Conservation (phyloP, 352 stramenopile species). For the Pythium guiyangense region DNA sequence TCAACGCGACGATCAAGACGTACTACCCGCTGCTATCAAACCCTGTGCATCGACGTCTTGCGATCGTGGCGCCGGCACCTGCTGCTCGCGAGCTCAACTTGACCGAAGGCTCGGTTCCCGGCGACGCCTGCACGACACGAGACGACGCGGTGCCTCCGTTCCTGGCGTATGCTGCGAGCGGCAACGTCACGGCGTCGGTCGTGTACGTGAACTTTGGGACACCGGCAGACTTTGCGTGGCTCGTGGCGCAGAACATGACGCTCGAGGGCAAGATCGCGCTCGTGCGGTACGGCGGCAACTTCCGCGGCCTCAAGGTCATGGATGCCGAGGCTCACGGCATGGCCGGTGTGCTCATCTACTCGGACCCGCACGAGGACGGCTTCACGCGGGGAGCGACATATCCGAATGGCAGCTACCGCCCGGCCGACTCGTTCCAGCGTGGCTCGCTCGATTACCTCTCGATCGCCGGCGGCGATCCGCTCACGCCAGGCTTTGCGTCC, state of each 20-base stretch:
- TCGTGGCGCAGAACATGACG: conserved; percentile 57
- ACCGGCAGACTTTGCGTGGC: too few relatives aligned
- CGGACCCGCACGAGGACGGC: conserved; percentile 83
- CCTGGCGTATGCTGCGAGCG: conserved; percentile 76
- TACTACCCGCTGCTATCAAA: conserved; percentile 73
- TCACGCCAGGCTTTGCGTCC: conserved; percentile 42
- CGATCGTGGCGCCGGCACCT: conserved; percentile 36
- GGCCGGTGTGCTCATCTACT: conserved; percentile 84
- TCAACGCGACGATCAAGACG: conserved; percentile 59
- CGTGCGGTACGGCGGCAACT: conserved; percentile 75
- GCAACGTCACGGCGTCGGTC: conserved; percentile 57
- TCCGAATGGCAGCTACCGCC: conserved; percentile 76
- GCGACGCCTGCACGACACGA: conserved; percentile 63
- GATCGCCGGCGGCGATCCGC: conserved; percentile 68
- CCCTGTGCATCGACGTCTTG: conserved; percentile 37
- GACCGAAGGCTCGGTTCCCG: conserved; percentile 46
- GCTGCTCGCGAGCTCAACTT: conserved; percentile 38
- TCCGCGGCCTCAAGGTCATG: conserved; percentile 81
- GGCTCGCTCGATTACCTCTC: conserved; percentile 84
- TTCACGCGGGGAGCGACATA: conserved; percentile 62
- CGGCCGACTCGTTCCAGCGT: conserved; percentile 73
- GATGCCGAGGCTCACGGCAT: conserved; percentile 75
- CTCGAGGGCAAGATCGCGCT: conserved; percentile 82
- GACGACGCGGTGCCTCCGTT: conserved; percentile 56
- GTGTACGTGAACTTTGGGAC: conserved; percentile 89